These are phyloP conservation scores for Hirschfeldia incana DNA, from an alignment of 345 rosid genomes.

Conservation along the genomic window DNA sequence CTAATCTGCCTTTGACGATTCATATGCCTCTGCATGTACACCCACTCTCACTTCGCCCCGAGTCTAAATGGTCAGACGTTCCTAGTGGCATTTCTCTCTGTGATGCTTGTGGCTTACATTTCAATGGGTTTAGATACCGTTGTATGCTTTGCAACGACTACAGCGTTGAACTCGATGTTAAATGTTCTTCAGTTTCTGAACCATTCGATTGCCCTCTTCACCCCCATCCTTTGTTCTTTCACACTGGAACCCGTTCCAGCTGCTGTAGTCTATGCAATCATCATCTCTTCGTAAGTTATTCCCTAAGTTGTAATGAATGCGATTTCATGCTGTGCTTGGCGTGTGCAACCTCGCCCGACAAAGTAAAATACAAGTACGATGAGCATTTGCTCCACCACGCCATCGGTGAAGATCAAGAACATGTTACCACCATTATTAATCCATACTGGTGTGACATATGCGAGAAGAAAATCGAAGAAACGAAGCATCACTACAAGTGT, in stretches of 20 bases:
- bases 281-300: not conserved
- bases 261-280: not conserved
- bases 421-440: not conserved
- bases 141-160: not conserved
- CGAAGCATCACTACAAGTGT: not conserved
- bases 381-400: not conserved
- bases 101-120: not conserved
- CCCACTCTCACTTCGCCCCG: not conserved
- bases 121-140: slow-evolving; percentile 5
- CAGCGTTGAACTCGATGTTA: not conserved
- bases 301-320: not conserved
- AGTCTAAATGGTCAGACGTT: not conserved
- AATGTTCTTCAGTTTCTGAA: not conserved
- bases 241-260: not conserved
- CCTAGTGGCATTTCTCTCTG: not conserved
- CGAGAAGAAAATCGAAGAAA: not conserved
- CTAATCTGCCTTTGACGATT: not conserved
- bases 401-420: not conserved
- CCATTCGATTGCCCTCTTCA: not conserved
- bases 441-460: slow-evolving; percentile 15
- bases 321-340: not conserved
- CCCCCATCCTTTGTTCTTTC: not conserved
- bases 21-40: not conserved
- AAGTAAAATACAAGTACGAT: slow-evolving; percentile 6
- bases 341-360: not conserved